These are phyloP conservation scores for Canariomyces notabilis DNA, from an alignment of 2,329 filamentous ascomycete genomes.

Conservation along the genomic window DNA sequence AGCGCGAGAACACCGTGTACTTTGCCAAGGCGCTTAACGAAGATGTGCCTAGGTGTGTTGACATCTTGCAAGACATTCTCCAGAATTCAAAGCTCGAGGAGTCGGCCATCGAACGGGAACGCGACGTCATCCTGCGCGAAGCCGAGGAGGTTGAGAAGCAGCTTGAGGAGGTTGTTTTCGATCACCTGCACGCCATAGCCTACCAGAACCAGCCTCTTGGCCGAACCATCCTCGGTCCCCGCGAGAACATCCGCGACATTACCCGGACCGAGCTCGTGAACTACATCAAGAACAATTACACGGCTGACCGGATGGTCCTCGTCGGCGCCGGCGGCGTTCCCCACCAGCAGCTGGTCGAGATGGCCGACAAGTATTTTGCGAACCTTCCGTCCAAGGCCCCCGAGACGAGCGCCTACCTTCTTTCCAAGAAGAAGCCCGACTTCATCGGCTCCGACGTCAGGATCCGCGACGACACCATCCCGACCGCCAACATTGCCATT, in stretches of 20 bases:
- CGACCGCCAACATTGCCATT: slow-evolving; percentile 95
- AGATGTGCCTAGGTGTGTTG: slow-evolving; percentile 92
- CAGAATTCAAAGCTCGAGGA: slow-evolving; percentile 98
- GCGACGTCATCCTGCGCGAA: slow-evolving; percentile 96
- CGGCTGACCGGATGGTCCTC: slow-evolving; percentile 97
- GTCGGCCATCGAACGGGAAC: slow-evolving; percentile 90
- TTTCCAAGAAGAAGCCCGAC: slow-evolving; percentile 83
- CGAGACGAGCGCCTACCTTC: slow-evolving; percentile 66
- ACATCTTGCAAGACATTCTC: slow-evolving; percentile 98
- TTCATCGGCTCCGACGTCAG: slow-evolving; percentile 96
- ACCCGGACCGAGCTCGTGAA: slow-evolving; percentile 81
- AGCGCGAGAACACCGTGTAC: slow-evolving; percentile 99
- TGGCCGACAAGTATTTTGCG: slow-evolving; percentile 94
- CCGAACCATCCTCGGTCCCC: slow-evolving; percentile 94
- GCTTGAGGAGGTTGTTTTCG: slow-evolving; percentile 98
- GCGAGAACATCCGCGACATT: slow-evolving; percentile 97
- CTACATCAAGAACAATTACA: slow-evolving; percentile 99
- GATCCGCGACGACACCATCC: slow-evolving; percentile 92
- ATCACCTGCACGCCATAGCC: slow-evolving; percentile 96
- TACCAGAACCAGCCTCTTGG: slow-evolving; percentile 95
- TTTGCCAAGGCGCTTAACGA: slow-evolving; percentile 99
- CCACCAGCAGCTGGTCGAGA: slow-evolving; percentile 87
- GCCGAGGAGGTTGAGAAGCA: slow-evolving; percentile 99
- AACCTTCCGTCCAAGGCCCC: slow-evolving; percentile 70
- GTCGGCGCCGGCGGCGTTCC: slow-evolving; percentile 92